Evolutionary conservation across 345 rosid species (phyloP), one percentile per base, ranked within the genome.

Genomic region (Acer campestre): DNA sequence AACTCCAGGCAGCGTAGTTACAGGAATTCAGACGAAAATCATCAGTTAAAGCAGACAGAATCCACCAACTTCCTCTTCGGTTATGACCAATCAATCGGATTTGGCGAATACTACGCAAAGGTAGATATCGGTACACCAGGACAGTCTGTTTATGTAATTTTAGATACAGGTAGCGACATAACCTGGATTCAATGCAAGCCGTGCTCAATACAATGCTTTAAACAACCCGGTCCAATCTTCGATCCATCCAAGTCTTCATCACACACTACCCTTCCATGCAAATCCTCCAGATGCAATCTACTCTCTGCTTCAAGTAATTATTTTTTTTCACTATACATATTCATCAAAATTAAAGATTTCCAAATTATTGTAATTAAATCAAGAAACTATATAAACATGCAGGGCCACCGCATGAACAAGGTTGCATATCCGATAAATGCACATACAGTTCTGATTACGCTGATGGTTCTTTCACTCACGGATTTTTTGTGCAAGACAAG

Each of bases 181-280:
- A 80, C 84, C 0, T 86, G 89, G 89, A 78, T 82, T 2, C 87
- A 80, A 58, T 86, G 85, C 29, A 11, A 76, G 22, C 85, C 87
- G 0, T 81, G 85, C 18, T 3, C 18, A 53, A 51, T 35, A 8
- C 8, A 18, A 4, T 84, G 86, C 63, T 79, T 82, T 29, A 2
- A 31, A n/a, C 89, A 84, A 61, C 76, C 2, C 31, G 83, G 77
- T n/a, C 7, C n/a, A 53, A 53, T 29, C 1, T 79, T 81, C 20
- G 78, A 81, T 68, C 85, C 86, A 1, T 49, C 76, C 48, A 0
- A 31, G 9, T 85, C 86, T 4, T 17, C 74, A 0, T 62, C 88
- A 1, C 83, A 79, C 70, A 29, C 11, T 16, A 83, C 83, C 27
- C 61, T 80, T 42, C 70, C 86, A 6, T 81, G 84, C 40, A 22